Evolutionary conservation across 2,329 filamentous ascomycete genomes (phyloP).

Genomic region (Scytalidium lignicola): DNA sequence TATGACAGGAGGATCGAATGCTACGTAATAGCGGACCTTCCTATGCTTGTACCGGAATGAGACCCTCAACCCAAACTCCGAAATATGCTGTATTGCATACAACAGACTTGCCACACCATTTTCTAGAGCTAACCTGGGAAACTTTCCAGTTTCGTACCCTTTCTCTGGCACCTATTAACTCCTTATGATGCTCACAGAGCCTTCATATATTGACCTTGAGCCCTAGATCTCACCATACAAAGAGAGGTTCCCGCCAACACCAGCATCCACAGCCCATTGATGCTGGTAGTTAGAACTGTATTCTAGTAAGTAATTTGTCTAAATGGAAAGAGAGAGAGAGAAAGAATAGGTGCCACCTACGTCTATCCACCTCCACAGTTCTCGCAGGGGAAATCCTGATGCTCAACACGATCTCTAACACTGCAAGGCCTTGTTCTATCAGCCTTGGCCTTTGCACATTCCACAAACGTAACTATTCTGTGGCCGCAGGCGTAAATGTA

Average conservation of each 20-base stretch:
- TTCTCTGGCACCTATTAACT: neutral
- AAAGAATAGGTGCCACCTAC: neutral
- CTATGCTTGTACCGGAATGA: neutral
- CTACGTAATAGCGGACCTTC: constrained; percentile 1
- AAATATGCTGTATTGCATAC: constrained; percentile 1
- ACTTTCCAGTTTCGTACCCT: neutral
- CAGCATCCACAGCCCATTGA: neutral
- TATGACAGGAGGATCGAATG: constrained; percentile 7
- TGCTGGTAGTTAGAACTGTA: neutral
- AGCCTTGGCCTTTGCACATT: constrained; percentile 3
- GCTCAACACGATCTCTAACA: constrained; percentile 4
- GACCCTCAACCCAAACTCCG: constrained; percentile 5
- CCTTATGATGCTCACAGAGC: neutral
- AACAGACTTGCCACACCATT: neutral
- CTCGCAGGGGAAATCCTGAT: constrained; percentile 5
- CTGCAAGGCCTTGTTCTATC: constrained; percentile 2
- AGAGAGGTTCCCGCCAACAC: neutral
- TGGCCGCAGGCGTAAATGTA: constrained; percentile 9
- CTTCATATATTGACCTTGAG: neutral
- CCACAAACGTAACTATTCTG: constrained; percentile 2
- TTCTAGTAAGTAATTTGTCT: neutral
- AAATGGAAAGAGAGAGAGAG: neutral
- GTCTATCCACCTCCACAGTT: constrained; percentile 3
- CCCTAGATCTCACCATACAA: neutral
- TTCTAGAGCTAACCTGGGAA: neutral